Evolutionary conservation across 2,329 filamentous ascomycete genomes (phyloP), one percentile per base, ranked within the genome.

Genomic region (Ophiostoma piceae): DNA sequence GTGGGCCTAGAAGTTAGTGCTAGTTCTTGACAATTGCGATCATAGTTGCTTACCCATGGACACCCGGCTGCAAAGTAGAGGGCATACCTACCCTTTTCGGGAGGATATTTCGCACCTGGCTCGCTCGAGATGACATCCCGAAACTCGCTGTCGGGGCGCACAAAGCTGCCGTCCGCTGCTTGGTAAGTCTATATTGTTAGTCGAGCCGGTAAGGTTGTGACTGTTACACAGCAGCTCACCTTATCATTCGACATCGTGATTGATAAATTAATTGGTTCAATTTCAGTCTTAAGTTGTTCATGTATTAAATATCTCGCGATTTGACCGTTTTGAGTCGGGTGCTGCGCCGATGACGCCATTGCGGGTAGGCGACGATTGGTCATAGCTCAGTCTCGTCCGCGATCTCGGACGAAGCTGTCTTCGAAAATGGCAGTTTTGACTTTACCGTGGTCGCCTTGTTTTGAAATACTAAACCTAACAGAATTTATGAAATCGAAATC

Each of bases 101-200:
- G n/a, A 29, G 51, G 8, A 26, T 57, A 26, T 57, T 57, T 57
- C 1, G 51, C 51, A 2, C 76, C 77, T 0, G 83, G 78, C 11
- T 84, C 80, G 3, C 79, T 82, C 0, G 85, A 88, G 67, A 90
- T 79, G 71, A 77, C 82, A 72, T 84, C 79, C 11, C 87, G 84
- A 75, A 89, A 90, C 1, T 78, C 76, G 67, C 84, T 85, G 57
- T 81, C 79, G 71, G 83, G 83, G 22, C 85, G 82, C 2, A 81
- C 79, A 74, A 87, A 88, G 14, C 82, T 80, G 12, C 85, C 85
- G 67, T 70, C 66, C n/a, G 69, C 57, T 19, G 69, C 66, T 22
- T 70, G 69, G 41, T 70, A 70, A n/a, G 65, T 41, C 69, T 67
- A 22, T 12, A 11, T 26, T 9, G 9, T 26, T n/a, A 19, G 6